Evolutionary conservation across 1,284 basidiomycete genomes (phyloP), one percentile per base, ranked within the genome.

Genomic region (Schizopora paradoxa): DNA sequence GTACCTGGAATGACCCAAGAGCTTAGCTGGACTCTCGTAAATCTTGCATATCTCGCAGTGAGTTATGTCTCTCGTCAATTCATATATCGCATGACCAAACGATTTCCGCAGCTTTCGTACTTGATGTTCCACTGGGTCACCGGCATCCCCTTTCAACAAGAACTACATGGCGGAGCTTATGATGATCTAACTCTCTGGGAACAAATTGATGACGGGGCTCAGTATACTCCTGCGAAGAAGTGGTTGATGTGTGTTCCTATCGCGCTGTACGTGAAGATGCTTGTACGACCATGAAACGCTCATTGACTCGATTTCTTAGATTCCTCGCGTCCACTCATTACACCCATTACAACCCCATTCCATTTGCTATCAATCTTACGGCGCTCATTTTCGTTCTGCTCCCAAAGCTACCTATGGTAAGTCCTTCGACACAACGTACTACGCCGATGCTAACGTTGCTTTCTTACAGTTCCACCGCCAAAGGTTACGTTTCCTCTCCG

Each of bases 51-150:
- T 68, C 88, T 94, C 57, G 77, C 84, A 32, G 94, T 97, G 61
- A 59, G 91, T 74, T 41, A 33, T 34, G n/a, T 31, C 16, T 13
- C 35, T 11, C 27, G 35, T 42, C 18, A 19, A 31, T 42, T 29
- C 22, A 18, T 37, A 28, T 34, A 21, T 27, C 19, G 36, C 19
- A 33, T 22, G 41, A 36, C 47, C 47, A 49, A 29, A 32, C 22
- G 14, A 21, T 26, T 35, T 52, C 41, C 14, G 3, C 61, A 97
- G 94, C 65, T 95, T 21, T 90, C 94, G 10, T 99, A 95, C 68
- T 73, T 98, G 54, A 96, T 99, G 90, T 99, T 99, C 70, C 95
- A 99, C 65, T 92, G 90, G 73, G 92, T 96, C 45, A 97, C 92
- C 8, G 95, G 95, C 39, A 91, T 96, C 26, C 95, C 96, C 2